Evolutionary conservation across 257 asterid species (phyloP), one percentile per base, ranked within the genome.

Genomic region (Petunia axillaris): DNA sequence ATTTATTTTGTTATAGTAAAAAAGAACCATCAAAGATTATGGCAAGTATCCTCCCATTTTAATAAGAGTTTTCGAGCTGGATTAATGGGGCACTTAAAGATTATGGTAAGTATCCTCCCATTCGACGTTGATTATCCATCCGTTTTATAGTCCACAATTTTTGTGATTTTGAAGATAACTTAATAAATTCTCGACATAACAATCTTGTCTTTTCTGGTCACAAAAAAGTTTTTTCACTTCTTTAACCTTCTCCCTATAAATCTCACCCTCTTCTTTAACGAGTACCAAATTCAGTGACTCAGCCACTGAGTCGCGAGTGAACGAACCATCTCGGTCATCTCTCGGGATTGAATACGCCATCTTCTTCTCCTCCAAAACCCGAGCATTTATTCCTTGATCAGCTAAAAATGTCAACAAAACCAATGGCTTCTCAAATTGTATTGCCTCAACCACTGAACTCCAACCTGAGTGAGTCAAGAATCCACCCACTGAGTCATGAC

Each of bases 381-480:
- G 43, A 7, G 86, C 88, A 58, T 63, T 82, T 78, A 80, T 10
- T n/a, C 88, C 84, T 35, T 80, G 86, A 16, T 85, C 86, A 2
- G 65, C 76, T 63, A 80, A 39, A 62, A 85, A 82, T 1, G 84
- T 83, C 44, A 85, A 54, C 76, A 85, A 46, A 10, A 82, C 36
- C 6, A 85, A 15, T 1, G 88, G 88, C 52, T 77, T 77, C 14
- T 74, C 84, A 44, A 68, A 46, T 79, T 15, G 39, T 1, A 85
- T 35, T 8, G 80, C 88, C 52, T 85, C 88, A 6, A 85, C 64
- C 2, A 59, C 50, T 38, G 88, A 85, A 14, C 88, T 78, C 86
- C 84, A 85, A 52, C 86, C 86, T 0, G 78, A 85, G 74, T 85
- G 86, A 63, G 86, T 85, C 82, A 85, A 67, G 84, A 82, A 85